Conservation (phyloP, 2,329 filamentous ascomycete genomes). For the Parasarocladium wereldwijsianum region DNA sequence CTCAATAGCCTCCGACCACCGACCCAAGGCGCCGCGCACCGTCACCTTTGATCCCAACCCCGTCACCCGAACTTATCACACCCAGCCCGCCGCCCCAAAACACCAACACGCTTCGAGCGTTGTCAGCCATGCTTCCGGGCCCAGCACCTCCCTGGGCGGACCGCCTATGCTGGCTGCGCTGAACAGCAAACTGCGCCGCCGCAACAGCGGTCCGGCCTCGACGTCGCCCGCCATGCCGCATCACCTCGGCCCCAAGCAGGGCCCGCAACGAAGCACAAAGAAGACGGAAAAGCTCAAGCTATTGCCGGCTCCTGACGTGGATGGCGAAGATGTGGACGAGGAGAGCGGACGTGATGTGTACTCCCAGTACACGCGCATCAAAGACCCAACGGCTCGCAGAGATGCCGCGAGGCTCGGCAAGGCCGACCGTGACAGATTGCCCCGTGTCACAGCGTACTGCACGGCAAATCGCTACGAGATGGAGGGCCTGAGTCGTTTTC, state of each 20-base stretch:
- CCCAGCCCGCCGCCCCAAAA: slow-evolving; percentile 16
- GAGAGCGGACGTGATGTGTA: slow-evolving; percentile 93
- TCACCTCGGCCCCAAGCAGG: slow-evolving; percentile 51
- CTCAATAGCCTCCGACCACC: slow-evolving; percentile 11
- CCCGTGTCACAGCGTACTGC: slow-evolving; percentile 91
- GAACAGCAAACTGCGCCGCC: slow-evolving; percentile 74
- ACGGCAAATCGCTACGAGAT: slow-evolving; percentile 86
- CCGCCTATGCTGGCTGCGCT: slow-evolving; percentile 59
- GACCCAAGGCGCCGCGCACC: slow-evolving; percentile 38
- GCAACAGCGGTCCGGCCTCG: slow-evolving; percentile 55
- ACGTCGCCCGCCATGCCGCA: slow-evolving; percentile 18
- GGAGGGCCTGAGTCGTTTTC: slow-evolving; percentile 75
- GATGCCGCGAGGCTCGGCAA: slow-evolving; percentile 90
- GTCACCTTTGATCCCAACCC: slow-evolving; percentile 68
- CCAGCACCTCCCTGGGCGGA: slow-evolving; percentile 18
- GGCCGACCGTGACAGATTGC: slow-evolving; percentile 74
- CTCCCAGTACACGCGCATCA: slow-evolving; percentile 93
- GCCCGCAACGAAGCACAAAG: slow-evolving; percentile 87
- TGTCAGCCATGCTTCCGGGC: slow-evolving; percentile 13
- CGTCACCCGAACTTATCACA: slow-evolving; percentile 45
- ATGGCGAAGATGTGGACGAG: slow-evolving; percentile 63
- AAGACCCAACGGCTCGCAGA: slow-evolving; percentile 81
- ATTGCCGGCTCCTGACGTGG: slow-evolving; percentile 78
- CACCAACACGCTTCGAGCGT: slow-evolving; percentile 11
- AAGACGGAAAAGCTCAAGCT: slow-evolving; percentile 95